Evolutionary conservation across 2,329 filamentous ascomycete species (phyloP), one percentile per base, ranked within the genome.

Genomic region (Ophiocordyceps australis): DNA sequence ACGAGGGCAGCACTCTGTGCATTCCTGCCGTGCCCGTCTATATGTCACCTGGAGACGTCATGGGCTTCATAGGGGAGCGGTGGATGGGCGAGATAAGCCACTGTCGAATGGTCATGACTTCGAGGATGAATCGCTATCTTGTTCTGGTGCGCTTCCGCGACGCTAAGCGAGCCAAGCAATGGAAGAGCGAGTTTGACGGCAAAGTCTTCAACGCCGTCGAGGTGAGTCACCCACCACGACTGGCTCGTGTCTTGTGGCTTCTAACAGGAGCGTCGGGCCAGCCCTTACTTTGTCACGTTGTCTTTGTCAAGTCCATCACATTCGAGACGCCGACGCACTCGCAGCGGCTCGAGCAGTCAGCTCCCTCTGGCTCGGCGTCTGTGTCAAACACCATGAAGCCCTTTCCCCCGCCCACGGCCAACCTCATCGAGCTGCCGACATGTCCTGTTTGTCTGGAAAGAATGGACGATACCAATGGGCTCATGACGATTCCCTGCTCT

Each of bases 401-500:
- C 0, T 69, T 72, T 27, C 67, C 68, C 4, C 73, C 60, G 3
- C 67, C 65, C 3, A 93, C 86, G 1, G 79, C 85, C 2, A 77
- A 80, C 25, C 62, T 95, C 2, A 65, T 93, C 28, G 89, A 98
- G 52, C 58, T 98, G 9, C 89, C 89, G 3, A 95, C 89, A 2
- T 98, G 89, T 36, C 85, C 89, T 0, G 89, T 98, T 8, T 98
- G 89, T 37, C 64, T 98, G 5, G 89, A 98, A 48, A 75, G 86
- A 24, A 98, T 98, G 89, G 89, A 98, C 42, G 86, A 95, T 46
- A 94, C 85, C 1, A 91, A 83, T 0, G 89, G 89, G 0, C 60
- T 98, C 3, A 69, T 98, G 44, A 98, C 89, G 1, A 95, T 95
- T 21, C 74, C 91, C 17, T 98, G 89, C 45, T 86, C 95, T 42